phyloP scores from a whole-genome alignment of 1,139 yeast species.

The Yamadazyma triangularis region DNA sequence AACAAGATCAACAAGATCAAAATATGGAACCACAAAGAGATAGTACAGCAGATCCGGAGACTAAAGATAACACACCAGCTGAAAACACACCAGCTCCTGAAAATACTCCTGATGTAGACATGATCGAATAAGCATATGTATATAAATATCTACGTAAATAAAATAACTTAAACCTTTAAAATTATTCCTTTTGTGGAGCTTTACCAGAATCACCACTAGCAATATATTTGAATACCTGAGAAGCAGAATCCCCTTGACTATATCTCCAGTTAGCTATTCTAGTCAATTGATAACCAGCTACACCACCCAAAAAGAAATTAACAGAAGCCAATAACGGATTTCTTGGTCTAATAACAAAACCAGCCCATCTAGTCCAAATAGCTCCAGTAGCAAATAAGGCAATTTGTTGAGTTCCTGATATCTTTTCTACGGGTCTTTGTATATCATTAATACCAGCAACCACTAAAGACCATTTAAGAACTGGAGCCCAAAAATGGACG shows the following conservation, averaged over 20 bases:
- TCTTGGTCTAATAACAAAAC: constrained; percentile 82
- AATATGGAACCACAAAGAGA: constrained; percentile 2
- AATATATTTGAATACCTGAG: constrained; percentile 56
- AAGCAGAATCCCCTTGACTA: constrained; percentile 42
- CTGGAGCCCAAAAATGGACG: constrained; percentile 88
- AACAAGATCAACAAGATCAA: constrained; percentile 4
- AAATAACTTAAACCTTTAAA: too few relatives aligned
- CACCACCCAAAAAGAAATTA: constrained; percentile 87
- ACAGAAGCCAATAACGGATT: constrained; percentile 87
- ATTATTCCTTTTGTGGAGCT: too few relatives aligned
- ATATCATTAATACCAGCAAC: constrained; percentile 86
- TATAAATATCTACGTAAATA: too few relatives aligned
- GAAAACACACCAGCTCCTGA: too few relatives aligned
- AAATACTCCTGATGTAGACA: too few relatives aligned
- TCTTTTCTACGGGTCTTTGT: constrained; percentile 84
- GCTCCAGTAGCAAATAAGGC: constrained; percentile 90
- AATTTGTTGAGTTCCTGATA: constrained; percentile 87
- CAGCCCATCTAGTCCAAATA: constrained; percentile 98
- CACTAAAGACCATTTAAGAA: constrained; percentile 78
- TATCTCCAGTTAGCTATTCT: constrained; percentile 67
- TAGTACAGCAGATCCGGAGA: constrained; percentile 5
- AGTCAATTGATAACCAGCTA: constrained; percentile 78
- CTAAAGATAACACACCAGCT: neutral
- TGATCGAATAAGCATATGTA: too few relatives aligned
- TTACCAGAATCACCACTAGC: constrained; percentile 33